Conservation (phyloP, 2,329 filamentous ascomycete species). For the Xylaria polymorpha region DNA sequence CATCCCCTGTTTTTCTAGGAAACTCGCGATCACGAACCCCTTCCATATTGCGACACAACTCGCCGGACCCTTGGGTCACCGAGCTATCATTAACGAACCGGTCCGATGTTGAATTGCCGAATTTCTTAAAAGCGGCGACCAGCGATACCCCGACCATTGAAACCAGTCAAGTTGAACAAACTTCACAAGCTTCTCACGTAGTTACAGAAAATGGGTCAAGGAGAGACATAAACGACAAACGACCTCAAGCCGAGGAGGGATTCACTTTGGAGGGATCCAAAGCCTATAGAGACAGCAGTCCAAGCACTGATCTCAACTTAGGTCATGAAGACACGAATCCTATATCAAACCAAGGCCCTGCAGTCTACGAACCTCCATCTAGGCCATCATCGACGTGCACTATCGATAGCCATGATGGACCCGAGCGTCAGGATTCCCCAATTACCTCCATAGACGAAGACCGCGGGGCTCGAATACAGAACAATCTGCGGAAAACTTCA, state of each 20-base stretch:
- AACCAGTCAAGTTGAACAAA: conserved; percentile 18
- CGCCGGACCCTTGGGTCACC: conserved; percentile 57
- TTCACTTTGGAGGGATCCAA: neutral
- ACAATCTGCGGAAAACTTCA: conserved; percentile 50
- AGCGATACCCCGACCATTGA: conserved; percentile 21
- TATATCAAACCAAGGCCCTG: conserved; percentile 30
- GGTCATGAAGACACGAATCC: conserved; percentile 15
- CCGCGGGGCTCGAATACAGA: conserved; percentile 43
- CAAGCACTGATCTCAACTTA: neutral
- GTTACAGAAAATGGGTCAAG: neutral
- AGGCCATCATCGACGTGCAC: conserved; percentile 48
- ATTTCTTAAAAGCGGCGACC: conserved; percentile 22
- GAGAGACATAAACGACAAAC: neutral
- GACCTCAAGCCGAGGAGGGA: neutral
- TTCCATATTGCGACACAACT: conserved; percentile 52
- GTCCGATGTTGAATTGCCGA: conserved; percentile 26
- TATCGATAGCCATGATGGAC: conserved; percentile 46
- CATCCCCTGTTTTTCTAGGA: conserved; percentile 51
- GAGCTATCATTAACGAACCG: conserved; percentile 49
- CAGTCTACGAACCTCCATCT: conserved; percentile 42
- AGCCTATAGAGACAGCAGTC: neutral
- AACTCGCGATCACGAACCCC: conserved; percentile 49
- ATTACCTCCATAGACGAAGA: conserved; percentile 61
- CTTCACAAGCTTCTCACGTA: neutral
- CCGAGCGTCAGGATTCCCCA: conserved; percentile 55